Conservation (phyloP, 371 early-diverging fungal genomes). For the Rhizopus stolonifer region DNA sequence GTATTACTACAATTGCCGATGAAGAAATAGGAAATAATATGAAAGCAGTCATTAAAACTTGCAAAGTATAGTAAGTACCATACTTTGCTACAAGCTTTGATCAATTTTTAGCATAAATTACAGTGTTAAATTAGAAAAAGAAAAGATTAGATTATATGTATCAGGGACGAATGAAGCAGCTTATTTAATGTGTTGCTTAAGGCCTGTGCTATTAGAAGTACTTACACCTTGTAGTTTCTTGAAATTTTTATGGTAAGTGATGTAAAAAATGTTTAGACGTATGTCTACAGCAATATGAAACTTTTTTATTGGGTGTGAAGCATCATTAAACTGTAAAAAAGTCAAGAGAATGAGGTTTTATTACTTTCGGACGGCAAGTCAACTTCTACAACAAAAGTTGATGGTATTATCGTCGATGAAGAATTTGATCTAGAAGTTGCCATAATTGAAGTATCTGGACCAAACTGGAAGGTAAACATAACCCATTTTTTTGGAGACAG, state of each 20-base stretch:
- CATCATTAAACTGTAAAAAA: conserved; percentile 5
- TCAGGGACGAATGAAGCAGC: not conserved
- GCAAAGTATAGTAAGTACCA: conserved; percentile 4
- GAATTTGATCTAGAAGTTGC: conserved; percentile 7
- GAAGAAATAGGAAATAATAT: conserved; percentile 3
- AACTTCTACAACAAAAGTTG: conserved; percentile 5
- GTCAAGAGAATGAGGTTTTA: conserved; percentile 3
- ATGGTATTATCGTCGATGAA: conserved; percentile 4
- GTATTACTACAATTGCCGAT: too few species aligned
- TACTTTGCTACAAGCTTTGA: not conserved
- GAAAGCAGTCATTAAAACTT: not conserved
- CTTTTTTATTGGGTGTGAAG: not conserved
- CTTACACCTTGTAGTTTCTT: not conserved
- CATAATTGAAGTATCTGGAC: conserved; percentile 10
- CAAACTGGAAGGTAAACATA: conserved; percentile 12
- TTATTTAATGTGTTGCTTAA: not conserved
- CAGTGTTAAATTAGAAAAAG: conserved; percentile 1
- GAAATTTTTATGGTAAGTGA: not conserved
- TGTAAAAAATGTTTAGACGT: not conserved
- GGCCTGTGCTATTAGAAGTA: not conserved
- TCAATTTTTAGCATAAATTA: not conserved
- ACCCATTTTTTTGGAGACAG: conserved; percentile 11
- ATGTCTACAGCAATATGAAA: not conserved
- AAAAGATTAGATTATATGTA: conserved; percentile 2
- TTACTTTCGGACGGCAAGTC: not conserved